Conservation (phyloP, 306 rosid species). For the Citrullus colocynthis region DNA sequence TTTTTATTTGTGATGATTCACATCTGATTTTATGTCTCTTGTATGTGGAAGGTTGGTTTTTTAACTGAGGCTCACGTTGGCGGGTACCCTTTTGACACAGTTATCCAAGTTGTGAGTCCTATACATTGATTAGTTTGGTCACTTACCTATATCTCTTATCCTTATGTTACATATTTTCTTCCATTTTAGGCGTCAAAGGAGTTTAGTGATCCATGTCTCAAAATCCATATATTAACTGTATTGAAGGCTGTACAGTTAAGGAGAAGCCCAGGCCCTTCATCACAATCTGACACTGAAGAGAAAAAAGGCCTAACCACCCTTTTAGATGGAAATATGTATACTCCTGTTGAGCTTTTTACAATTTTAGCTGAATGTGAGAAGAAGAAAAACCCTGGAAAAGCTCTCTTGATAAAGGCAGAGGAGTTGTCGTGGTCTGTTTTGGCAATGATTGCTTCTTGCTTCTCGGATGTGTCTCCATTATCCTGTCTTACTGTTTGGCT, state of each 20-base stretch:
- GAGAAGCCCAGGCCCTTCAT: conserved; percentile 56
- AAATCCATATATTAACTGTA: conserved; percentile 73
- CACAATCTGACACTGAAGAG: conserved; percentile 38
- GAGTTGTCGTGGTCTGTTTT: conserved; percentile 92
- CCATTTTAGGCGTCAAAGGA: conserved; percentile 77
- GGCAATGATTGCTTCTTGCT: conserved; percentile 96
- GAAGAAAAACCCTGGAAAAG: conserved; percentile 60
- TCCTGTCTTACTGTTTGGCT: conserved; percentile 84
- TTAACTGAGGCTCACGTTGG: conserved; percentile 88
- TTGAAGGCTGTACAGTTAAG: conserved; percentile 68
- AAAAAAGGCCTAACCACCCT: conserved; percentile 39
- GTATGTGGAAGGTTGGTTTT: conserved; percentile 63
- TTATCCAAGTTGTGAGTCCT: conserved; percentile 55
- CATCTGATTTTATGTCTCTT: conserved; percentile 3
- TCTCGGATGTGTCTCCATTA: conserved; percentile 77
- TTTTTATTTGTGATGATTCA: conserved; percentile 3
- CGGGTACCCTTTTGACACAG: conserved; percentile 70
- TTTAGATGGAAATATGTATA: conserved; percentile 45
- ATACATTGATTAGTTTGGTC: not conserved
- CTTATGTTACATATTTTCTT: conserved; percentile 11
- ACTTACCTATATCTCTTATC: conserved; percentile 1
- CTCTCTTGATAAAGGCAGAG: conserved; percentile 77
- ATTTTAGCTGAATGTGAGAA: conserved; percentile 83
- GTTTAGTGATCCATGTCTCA: conserved; percentile 73
- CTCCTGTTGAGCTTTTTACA: conserved; percentile 81